Conservation (phyloP, 441 rosid genomes). For the Aquilaria agallochum region DNA sequence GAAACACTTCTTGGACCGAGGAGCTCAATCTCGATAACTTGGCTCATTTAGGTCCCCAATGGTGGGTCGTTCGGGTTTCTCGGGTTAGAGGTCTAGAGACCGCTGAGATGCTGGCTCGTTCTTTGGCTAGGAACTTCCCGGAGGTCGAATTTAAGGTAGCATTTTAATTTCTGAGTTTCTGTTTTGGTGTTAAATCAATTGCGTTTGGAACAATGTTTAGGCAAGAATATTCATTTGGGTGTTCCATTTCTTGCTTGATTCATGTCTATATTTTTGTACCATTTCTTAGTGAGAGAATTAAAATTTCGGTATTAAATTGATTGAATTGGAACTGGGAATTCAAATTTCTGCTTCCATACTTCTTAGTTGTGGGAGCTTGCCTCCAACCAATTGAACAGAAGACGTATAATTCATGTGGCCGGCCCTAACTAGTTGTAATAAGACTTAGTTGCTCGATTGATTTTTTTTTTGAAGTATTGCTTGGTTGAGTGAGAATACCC, state of each 20-base stretch:
- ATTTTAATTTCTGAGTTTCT: background rate
- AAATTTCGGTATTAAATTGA: background rate
- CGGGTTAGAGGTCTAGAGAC: slow-evolving; percentile 54
- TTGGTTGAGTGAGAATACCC: no score
- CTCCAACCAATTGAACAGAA: no score
- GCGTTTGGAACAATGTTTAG: background rate
- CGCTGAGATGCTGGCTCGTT: slow-evolving; percentile 54
- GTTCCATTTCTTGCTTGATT: background rate
- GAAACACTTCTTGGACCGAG: slow-evolving; percentile 45
- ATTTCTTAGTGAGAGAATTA: no score
- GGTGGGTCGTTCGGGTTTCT: slow-evolving; percentile 73
- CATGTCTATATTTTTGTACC: background rate
- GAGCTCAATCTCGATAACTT: slow-evolving; percentile 69
- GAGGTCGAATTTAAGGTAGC: slow-evolving; percentile 58
- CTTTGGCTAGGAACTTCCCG: slow-evolving; percentile 48
- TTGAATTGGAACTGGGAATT: background rate
- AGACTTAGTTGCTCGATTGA: no score
- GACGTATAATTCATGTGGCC: no score
- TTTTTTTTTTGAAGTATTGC: no score
- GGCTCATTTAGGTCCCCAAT: slow-evolving; percentile 62
- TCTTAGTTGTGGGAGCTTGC: no score
- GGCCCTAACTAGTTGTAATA: no score
- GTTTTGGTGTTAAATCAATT: no score
- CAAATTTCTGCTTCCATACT: no score
- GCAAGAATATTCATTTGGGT: background rate